phyloP scores from a whole-genome alignment of 805 yeast species.

The Tetrapisispora taiwanensis region DNA sequence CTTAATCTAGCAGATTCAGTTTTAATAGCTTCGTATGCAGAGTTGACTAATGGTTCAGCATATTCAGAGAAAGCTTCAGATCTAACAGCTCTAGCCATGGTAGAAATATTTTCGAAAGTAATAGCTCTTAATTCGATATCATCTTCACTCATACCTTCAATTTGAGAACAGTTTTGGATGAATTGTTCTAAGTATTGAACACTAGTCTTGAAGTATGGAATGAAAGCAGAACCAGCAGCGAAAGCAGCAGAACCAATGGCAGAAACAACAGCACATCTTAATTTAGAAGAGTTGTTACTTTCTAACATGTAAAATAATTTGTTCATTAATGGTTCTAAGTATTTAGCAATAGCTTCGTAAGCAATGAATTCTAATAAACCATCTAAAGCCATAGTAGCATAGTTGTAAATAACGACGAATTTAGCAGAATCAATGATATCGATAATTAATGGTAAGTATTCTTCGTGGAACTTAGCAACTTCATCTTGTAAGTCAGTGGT shows the following conservation, averaged over 20 bases:
- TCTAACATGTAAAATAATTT: conserved; percentile 77
- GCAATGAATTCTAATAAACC: conserved; percentile 86
- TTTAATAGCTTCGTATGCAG: conserved; percentile 70
- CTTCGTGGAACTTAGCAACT: conserved; percentile 74
- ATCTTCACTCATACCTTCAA: conserved; percentile 75
- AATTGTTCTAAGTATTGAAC: conserved; percentile 75
- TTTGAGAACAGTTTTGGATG: conserved; percentile 53
- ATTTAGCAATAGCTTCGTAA: conserved; percentile 70
- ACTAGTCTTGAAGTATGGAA: conserved; percentile 77
- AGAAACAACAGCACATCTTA: conserved; percentile 75
- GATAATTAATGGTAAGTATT: conserved; percentile 77
- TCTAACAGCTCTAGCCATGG: conserved; percentile 95
- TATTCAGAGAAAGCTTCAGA: conserved; percentile 75
- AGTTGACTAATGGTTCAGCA: conserved; percentile 80
- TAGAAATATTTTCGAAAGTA: conserved; percentile 86
- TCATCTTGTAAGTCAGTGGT: conserved; percentile 77
- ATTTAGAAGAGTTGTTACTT: conserved; percentile 57
- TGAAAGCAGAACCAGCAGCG: conserved; percentile 81
- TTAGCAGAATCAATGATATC: conserved; percentile 79
- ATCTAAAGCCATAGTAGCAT: conserved; percentile 86
- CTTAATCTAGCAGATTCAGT: conserved; percentile 77
- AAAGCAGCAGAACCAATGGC: conserved; percentile 97
- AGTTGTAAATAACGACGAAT: conserved; percentile 73
- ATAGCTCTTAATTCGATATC: conserved; percentile 85
- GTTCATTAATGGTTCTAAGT: conserved; percentile 83